Evolutionary conservation across 805 yeast genomes (phyloP).

Genomic region (Starmera caribaea): DNA sequence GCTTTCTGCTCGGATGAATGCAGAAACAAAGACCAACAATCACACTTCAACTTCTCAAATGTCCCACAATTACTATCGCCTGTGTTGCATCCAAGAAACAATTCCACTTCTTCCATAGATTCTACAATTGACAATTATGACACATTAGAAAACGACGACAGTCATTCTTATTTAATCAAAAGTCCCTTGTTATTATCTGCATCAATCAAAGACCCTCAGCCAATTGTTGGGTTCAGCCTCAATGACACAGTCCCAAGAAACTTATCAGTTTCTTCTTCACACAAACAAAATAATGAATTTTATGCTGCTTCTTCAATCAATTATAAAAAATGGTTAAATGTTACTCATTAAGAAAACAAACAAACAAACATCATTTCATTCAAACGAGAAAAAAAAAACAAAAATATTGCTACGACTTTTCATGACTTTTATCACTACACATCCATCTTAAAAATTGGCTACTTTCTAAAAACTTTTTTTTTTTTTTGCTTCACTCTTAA

Average conservation of each 20-base stretch:
- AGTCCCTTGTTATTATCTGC: slow-evolving; percentile 18
- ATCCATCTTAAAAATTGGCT: too few species aligned
- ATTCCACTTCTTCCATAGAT: slow-evolving; percentile 11
- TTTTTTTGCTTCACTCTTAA: too few species aligned
- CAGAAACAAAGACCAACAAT: slow-evolving; percentile 20
- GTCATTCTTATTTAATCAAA: slow-evolving; percentile 18
- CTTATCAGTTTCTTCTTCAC: slow-evolving; percentile 1
- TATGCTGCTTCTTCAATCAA: slow-evolving; percentile 19
- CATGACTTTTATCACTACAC: too few species aligned
- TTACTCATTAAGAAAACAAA: slow-evolving; percentile 10
- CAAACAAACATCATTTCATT: too few species aligned
- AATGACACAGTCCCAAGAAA: slow-evolving; percentile 15
- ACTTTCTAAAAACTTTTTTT: too few species aligned
- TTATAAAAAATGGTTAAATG: slow-evolving; percentile 21
- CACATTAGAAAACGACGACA: slow-evolving; percentile 8
- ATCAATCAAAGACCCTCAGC: slow-evolving; percentile 11
- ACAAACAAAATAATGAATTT: slow-evolving; percentile 3
- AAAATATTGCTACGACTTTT: too few species aligned
- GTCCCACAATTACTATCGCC: slow-evolving; percentile 21
- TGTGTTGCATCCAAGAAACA: slow-evolving; percentile 18
- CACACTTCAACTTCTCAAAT: slow-evolving; percentile 16
- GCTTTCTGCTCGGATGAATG: slow-evolving; percentile 40
- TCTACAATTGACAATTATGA: slow-evolving; percentile 4
- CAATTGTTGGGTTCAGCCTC: slow-evolving; percentile 16
- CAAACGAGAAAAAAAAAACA: too few species aligned